Evolutionary conservation across 768 basidiomycete species (phyloP).

Genomic region (Fistulinella prunicolor): DNA sequence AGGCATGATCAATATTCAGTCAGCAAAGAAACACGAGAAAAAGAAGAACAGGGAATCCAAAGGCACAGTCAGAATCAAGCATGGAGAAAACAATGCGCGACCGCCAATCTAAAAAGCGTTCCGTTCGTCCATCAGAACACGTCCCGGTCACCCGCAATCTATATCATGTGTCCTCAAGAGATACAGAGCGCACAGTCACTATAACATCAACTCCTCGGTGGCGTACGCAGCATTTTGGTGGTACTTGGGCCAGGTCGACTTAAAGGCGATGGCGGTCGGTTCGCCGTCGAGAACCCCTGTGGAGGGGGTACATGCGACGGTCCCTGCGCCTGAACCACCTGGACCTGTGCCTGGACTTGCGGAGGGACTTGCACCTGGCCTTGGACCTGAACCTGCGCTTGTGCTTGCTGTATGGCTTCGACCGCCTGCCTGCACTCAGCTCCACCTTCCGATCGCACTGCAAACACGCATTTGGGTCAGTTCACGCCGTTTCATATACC

Average conservation of each 20-base stretch:
- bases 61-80: no score
- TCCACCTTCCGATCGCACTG: conserved; percentile 84
- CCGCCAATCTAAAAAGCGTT: conserved; percentile 22
- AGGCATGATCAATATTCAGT: no score
- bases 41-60: neutral
- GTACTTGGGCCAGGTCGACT: conserved; percentile 26
- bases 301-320: conserved; percentile 22
- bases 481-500: conserved; percentile 21
- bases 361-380: conserved; percentile 12
- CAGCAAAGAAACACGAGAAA: neutral
- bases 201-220: conserved; percentile 16
- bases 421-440: conserved; percentile 62
- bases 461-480: conserved; percentile 23
- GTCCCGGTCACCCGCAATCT: conserved; percentile 16
- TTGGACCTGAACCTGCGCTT: conserved; percentile 23
- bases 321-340: conserved; percentile 17
- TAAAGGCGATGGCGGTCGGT: conserved; percentile 19
- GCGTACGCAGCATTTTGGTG: conserved; percentile 14
- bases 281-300: conserved; percentile 21
- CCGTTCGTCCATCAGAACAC: conserved; percentile 17
- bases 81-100: conserved; percentile 2
- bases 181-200: neutral
- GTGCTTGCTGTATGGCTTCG: conserved; percentile 37
- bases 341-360: conserved; percentile 21
- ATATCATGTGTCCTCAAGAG: conserved; percentile 16